Percentiles rank a stretch among this genome's conserved stretches.
These are phyloP conservation scores for Emmonsiellopsis sp. DNA, from an alignment of 2,329 filamentous ascomycete genomes.

Conservation along the genomic window DNA sequence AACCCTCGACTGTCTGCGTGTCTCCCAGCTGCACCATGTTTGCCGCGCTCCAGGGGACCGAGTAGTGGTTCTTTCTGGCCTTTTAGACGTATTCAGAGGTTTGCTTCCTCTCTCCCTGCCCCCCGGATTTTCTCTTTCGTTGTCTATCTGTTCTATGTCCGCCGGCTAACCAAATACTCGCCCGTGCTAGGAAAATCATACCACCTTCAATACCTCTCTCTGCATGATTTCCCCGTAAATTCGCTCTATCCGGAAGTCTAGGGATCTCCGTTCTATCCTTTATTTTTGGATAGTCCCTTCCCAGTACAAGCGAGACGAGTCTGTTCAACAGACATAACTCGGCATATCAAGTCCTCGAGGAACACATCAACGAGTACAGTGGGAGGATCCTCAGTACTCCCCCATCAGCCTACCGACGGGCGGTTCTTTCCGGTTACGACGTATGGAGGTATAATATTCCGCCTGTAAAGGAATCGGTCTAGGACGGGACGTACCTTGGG, in stretches of 20 bases:
- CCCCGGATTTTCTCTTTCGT: neutral
- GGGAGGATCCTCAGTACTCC: no score
- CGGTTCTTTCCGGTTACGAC: neutral
- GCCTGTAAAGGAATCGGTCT: neutral
- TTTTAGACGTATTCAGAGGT: neutral
- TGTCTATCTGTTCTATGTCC: neutral
- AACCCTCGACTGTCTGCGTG: neutral
- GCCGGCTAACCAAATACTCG: neutral
- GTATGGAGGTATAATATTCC: constrained; percentile 1
- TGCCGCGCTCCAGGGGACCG: neutral
- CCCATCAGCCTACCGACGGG: neutral
- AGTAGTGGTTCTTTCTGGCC: neutral
- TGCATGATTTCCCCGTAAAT: neutral
- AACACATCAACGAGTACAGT: no score
- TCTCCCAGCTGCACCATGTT: neutral
- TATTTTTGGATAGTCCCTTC: neutral
- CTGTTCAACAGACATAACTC: neutral
- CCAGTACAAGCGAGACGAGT: neutral
- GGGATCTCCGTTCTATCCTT: neutral
- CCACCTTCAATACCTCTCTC: neutral
- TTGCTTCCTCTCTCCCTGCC: neutral
- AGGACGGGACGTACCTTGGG: neutral
- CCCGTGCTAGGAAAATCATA: neutral
- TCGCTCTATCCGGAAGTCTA: neutral
- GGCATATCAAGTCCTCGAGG: neutral